Evolutionary conservation across 163 green algal species (phyloP).

Genomic region (Trebouxia gelatinosa): DNA sequence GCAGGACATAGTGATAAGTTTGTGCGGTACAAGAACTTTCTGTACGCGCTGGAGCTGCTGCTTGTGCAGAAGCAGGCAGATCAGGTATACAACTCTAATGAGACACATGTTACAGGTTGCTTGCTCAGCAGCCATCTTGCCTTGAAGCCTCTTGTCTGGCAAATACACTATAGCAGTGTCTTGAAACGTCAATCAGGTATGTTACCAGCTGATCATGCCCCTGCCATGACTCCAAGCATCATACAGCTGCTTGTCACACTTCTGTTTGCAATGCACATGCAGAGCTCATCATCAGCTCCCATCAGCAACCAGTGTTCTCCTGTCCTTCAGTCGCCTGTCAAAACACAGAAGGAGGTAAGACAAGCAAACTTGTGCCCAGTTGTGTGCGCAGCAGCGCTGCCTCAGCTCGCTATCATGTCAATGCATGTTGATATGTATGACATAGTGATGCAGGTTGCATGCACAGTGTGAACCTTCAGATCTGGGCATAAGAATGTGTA

Average conservation of each 20-base stretch:
- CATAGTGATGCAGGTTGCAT: not conserved
- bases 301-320: too few relatives aligned
- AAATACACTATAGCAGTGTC: too few relatives aligned
- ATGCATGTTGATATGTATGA: not conserved
- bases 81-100: not conserved
- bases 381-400: not conserved
- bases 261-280: not conserved
- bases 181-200: too few relatives aligned
- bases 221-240: not conserved
- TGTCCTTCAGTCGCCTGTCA: too few relatives aligned
- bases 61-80: not conserved
- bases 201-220: not conserved
- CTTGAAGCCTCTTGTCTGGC: too few relatives aligned
- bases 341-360: too few relatives aligned
- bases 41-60: conserved; percentile 2
- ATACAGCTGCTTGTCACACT: too few relatives aligned
- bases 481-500: too few relatives aligned
- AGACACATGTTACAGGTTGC: not conserved
- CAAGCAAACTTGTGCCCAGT: not conserved
- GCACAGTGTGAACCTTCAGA: not conserved
- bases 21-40: conserved; percentile 7
- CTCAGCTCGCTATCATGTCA: not conserved
- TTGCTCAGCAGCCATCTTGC: not conserved
- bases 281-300: not conserved
- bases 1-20: conserved; percentile 22